A percentile compares a stretch with the other conserved stretches of the same genome.
These are phyloP conservation scores for Hypoxylon trugodes DNA, from an alignment of 495 filamentous ascomycete species.

Conservation along the genomic window DNA sequence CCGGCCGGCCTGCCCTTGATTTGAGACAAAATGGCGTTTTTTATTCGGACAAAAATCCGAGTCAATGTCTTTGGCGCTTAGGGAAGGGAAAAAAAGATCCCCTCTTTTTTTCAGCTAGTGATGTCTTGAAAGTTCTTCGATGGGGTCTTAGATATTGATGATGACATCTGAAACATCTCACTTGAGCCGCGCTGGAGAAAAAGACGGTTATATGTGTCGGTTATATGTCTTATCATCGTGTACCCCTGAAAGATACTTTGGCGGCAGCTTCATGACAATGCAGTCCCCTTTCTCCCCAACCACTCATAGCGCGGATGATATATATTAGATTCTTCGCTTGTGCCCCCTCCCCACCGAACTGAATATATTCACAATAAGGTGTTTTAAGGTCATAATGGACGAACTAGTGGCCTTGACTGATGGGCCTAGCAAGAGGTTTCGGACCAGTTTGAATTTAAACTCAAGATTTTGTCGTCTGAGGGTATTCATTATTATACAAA, in stretches of 20 bases:
- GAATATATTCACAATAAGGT: constrained; percentile 2
- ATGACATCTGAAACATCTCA: constrained; percentile 42
- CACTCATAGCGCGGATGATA: constrained; percentile 6
- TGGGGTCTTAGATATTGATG: constrained; percentile 31
- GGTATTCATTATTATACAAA: not conserved
- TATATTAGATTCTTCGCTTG: constrained; percentile 24
- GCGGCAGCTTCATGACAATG: constrained; percentile 17
- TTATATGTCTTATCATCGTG: constrained; percentile 38
- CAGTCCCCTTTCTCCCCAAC: constrained; percentile 10
- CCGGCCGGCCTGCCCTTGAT: constrained; percentile 27
- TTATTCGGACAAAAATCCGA: constrained; percentile 36
- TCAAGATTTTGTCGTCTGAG: not conserved
- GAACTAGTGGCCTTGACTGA: not conserved
- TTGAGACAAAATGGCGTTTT: constrained; percentile 35
- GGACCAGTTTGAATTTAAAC: not conserved
- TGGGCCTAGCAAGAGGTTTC: constrained; percentile 20
- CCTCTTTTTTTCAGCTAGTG: not conserved
- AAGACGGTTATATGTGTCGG: constrained; percentile 41
- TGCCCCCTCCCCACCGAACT: not conserved
- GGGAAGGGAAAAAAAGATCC: not conserved
- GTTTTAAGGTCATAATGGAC: not conserved
- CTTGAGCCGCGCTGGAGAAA: constrained; percentile 43
- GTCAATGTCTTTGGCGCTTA: constrained; percentile 18
- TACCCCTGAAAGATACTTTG: constrained; percentile 18
- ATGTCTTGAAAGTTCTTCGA: constrained; percentile 6